phyloP scores from a whole-genome alignment of 805 yeast species.

The Candida xyloterini region DNA sequence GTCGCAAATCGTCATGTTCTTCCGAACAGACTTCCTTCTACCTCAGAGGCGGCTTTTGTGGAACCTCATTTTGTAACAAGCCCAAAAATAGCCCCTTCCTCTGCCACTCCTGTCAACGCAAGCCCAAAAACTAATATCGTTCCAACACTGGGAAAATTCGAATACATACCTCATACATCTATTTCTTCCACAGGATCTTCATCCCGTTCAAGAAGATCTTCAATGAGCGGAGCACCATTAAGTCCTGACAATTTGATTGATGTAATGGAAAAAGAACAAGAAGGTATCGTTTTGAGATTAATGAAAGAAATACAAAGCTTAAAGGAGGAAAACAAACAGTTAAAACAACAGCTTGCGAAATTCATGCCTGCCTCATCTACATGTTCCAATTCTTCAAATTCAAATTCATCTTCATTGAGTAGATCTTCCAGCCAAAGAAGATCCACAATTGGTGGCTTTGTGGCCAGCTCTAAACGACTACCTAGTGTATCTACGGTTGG shows the following conservation, averaged over 20 bases:
- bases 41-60: constrained; percentile 16
- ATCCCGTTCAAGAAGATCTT: constrained; percentile 19
- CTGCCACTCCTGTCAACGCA: constrained; percentile 5
- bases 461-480: constrained; percentile 23
- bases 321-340: constrained; percentile 49
- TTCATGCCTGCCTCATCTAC: constrained; percentile 15
- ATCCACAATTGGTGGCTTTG: constrained; percentile 23
- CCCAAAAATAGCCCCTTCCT: constrained; percentile 14
- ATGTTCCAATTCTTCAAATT: constrained; percentile 18
- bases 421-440: constrained; percentile 27
- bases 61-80: constrained; percentile 16
- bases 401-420: constrained; percentile 21
- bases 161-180: constrained; percentile 20
- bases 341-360: constrained; percentile 33
- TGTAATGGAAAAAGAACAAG: constrained; percentile 71
- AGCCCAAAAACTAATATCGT: constrained; percentile 14
- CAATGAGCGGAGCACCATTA: constrained; percentile 19
- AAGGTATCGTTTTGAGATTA: constrained; percentile 64
- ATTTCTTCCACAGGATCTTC: constrained; percentile 22
- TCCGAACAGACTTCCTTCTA: constrained; percentile 25
- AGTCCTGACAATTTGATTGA: constrained; percentile 51
- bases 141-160: constrained; percentile 15
- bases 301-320: constrained; percentile 58
- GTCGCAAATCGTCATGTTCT: constrained; percentile 21
- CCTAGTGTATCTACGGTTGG: constrained; percentile 16